Conservation (phyloP, 257 asterid species). For the Solanum peruvianum region DNA sequence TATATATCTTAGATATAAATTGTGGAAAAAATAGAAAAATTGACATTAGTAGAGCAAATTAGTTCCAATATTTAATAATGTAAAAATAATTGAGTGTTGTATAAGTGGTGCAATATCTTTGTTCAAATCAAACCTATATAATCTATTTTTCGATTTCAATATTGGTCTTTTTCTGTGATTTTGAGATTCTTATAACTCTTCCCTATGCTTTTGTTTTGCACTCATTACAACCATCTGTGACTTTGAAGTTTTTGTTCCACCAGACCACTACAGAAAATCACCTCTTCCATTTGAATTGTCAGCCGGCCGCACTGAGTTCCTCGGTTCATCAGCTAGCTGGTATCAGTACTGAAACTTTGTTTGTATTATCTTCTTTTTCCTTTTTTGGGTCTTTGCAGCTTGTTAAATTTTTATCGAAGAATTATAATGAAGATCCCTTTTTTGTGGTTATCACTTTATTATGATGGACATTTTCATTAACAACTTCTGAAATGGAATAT, state of each 20-base stretch:
- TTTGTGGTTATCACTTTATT: not conserved
- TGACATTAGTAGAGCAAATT: not conserved
- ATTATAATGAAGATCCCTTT: not conserved
- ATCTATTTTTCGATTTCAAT: not conserved
- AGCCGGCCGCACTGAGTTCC: not conserved
- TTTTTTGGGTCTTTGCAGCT: not conserved
- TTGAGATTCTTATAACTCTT: not conserved
- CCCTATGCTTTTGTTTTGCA: not conserved
- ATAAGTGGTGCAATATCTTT: not conserved
- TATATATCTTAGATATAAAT: not conserved
- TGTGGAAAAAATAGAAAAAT: not conserved
- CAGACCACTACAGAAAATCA: not conserved
- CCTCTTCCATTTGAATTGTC: not conserved
- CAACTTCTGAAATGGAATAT: not conserved
- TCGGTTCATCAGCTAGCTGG: not conserved
- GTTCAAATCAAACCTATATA: not conserved
- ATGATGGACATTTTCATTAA: not conserved
- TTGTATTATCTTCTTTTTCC: not conserved
- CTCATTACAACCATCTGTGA: not conserved
- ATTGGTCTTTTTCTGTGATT: not conserved
- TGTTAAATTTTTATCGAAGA: not conserved
- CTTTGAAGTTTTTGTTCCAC: not conserved
- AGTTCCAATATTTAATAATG: not conserved
- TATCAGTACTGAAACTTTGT: not conserved
- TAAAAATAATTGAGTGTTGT: not conserved